Evolutionary conservation across 495 filamentous ascomycete species (phyloP), one percentile per base, ranked within the genome.

Genomic region (Penicillium herquei): DNA sequence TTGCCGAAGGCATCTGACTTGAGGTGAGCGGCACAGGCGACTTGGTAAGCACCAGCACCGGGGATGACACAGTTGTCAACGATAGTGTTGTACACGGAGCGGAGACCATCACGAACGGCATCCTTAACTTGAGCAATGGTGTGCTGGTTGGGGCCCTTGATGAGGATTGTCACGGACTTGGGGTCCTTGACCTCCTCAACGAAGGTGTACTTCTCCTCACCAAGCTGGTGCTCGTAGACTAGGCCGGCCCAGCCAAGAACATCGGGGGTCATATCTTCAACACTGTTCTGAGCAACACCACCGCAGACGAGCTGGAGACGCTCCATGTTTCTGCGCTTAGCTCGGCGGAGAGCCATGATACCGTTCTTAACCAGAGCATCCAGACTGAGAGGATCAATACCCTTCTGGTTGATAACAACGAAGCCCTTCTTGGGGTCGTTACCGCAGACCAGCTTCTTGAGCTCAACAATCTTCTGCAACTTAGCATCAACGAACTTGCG

Each of bases 281-380:
- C 93, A 63, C 90, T 96, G 81, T 98, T 98, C 71, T 96, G 90
- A 26, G 93, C 88, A 43, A 80, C 77, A 63, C 95, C 93, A 37
- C 94, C 94, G 67, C 91, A 96, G 54, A 98, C 83, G 51, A 98
- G 84, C 75, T 98, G 94, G 45, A 98, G 77, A 67, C 94, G 84
- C 78, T 98, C 94, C 94, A 98, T 98, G 74, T 98, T 98, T 66
- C 94, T 87, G 67, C 94, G 81, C 85, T 98, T 98, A 30, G 94
- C 94, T 70, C 94, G 81, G 57, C 94, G 84, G 52, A 98, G 83
- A 48, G 95, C 94, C 67, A 96, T 83, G 62, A 98, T 98, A 52
- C 92, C 92, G 68, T 98, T 98, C 85, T 98, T 98, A 48, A 92
- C 91, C 32, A 98, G 77, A 21, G 98, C 90, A 68, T 98, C 94